Conservation (phyloP, 148 eudicot species). For the Euryodendron excelsum region DNA sequence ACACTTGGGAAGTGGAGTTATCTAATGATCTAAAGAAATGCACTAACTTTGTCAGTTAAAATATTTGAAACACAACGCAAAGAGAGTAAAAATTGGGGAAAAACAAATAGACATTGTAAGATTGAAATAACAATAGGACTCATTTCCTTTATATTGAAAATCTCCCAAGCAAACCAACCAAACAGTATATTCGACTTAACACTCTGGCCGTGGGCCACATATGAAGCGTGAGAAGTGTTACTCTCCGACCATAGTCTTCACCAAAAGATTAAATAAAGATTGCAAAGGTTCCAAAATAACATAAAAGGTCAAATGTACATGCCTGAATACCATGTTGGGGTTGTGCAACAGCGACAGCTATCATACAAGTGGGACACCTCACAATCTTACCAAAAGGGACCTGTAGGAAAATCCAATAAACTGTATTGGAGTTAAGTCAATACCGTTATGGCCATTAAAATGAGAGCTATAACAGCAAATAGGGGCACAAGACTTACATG, state of each 20-base stretch:
- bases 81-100: too few relatives aligned
- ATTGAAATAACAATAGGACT: too few relatives aligned
- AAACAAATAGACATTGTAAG: too few relatives aligned
- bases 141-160: too few relatives aligned
- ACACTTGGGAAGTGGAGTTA: neutral
- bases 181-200: neutral
- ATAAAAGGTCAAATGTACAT: constrained; percentile 34
- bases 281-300: neutral
- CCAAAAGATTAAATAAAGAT: neutral
- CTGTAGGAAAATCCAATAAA: constrained; percentile 36
- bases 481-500: neutral
- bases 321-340: constrained; percentile 99
- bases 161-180: too few relatives aligned
- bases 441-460: neutral
- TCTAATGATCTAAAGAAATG: neutral
- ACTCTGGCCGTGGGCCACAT: neutral
- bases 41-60: neutral
- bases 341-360: constrained; percentile 91
- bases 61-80: neutral
- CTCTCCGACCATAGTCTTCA: constrained; percentile 2
- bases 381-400: constrained; percentile 96
- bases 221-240: neutral
- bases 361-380: constrained; percentile 77
- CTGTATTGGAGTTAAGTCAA: constrained; percentile 7
- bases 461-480: neutral